phyloP scores from a whole-genome alignment of 495 filamentous ascomycete species.

The Massariosphaeria phaeospora region DNA sequence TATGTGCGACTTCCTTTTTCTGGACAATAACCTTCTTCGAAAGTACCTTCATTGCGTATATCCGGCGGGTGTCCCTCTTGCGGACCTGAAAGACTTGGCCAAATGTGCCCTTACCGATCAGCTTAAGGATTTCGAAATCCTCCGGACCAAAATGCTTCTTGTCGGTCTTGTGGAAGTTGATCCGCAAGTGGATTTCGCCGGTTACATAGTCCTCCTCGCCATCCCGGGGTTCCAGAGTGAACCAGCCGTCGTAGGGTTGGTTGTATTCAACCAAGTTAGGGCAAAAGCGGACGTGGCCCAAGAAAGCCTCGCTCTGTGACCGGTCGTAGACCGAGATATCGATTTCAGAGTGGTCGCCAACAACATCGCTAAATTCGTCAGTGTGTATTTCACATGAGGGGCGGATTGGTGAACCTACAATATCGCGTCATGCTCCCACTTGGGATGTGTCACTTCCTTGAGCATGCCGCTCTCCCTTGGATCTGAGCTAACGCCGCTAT shows the following conservation, averaged over 20 bases:
- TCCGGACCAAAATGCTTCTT: constrained; percentile 93
- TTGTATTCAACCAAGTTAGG: constrained; percentile 53
- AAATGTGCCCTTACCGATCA: constrained; percentile 97
- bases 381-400: neutral
- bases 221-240: constrained; percentile 64
- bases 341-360: constrained; percentile 84
- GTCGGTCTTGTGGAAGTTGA: constrained; percentile 81
- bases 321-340: constrained; percentile 94
- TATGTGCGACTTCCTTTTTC: constrained; percentile 98
- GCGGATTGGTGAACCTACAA: constrained; percentile 63
- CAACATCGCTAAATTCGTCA: constrained; percentile 67
- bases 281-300: constrained; percentile 81
- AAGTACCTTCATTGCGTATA: constrained; percentile 98
- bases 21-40: constrained; percentile 99
- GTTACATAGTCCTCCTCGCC: constrained; percentile 65
- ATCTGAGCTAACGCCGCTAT: constrained; percentile 57
- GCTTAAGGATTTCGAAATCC: constrained; percentile 90
- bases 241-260: constrained; percentile 76
- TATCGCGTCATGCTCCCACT: constrained; percentile 91
- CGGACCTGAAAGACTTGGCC: constrained; percentile 99
- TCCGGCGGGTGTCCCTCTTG: constrained; percentile 91
- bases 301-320: constrained; percentile 76
- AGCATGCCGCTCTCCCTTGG: constrained; percentile 55
- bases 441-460: constrained; percentile 74
- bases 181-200: constrained; percentile 85